Evolutionary conservation across 139 green algal species (phyloP).

Genomic region (Mychonastes homosphaera): DNA sequence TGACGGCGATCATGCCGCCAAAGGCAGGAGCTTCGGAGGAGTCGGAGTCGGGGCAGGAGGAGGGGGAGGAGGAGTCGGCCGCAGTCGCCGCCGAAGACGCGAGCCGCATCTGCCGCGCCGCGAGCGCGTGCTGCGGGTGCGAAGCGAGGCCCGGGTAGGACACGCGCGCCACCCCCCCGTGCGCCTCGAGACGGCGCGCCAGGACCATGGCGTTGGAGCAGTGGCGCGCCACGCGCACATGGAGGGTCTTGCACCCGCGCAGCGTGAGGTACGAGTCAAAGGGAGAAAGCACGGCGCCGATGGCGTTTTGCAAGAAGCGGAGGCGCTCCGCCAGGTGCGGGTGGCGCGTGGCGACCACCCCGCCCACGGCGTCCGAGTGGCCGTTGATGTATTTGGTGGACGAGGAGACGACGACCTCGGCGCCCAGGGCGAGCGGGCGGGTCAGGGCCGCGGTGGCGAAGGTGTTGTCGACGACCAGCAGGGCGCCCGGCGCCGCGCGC

Average conservation of each 20-base stretch:
- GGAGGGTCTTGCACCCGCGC: constrained; percentile 1
- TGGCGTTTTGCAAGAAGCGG: not conserved
- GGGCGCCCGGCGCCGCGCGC: constrained; percentile 43
- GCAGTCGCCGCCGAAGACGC: no score
- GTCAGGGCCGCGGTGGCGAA: constrained; percentile 72
- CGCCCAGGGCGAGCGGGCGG: constrained; percentile 54
- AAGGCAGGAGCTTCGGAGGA: not conserved
- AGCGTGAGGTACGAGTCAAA: not conserved
- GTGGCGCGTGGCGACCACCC: not conserved
- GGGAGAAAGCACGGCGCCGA: not conserved
- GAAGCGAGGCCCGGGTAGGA: not conserved
- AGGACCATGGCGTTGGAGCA: not conserved
- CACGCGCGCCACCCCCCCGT: not conserved
- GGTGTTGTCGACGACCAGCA: constrained; percentile 80
- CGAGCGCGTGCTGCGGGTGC: constrained; percentile 2
- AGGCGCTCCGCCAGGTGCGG: not conserved
- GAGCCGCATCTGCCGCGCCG: not conserved
- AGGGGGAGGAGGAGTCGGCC: no score
- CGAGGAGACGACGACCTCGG: constrained; percentile 82
- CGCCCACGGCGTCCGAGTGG: constrained; percentile 52
- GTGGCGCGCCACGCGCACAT: not conserved
- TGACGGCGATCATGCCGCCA: not conserved
- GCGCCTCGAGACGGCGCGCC: not conserved
- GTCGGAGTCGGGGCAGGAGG: not conserved
- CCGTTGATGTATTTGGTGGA: constrained; percentile 81